Percentiles rank a stretch among this genome's conserved stretches.
Conservation (phyloP, 768 basidiomycete genomes). For the Xanthoconium stramineum region DNA sequence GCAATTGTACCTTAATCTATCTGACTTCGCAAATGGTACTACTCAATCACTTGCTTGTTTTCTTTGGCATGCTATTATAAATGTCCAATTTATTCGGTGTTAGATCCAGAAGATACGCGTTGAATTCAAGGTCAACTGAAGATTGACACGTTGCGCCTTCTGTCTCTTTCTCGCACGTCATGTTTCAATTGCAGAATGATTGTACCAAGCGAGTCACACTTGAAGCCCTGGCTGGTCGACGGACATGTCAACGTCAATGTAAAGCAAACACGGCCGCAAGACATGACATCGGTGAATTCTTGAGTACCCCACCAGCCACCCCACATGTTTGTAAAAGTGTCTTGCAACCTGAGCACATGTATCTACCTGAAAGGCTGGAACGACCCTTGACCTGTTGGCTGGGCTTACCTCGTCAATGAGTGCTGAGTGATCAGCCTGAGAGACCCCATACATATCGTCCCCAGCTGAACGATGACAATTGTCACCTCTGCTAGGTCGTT, state of each 20-base stretch:
- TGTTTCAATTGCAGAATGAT: no score
- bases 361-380: not conserved
- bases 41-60: not conserved
- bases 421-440: no score
- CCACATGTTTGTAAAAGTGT: not conserved
- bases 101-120: not conserved
- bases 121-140: not conserved
- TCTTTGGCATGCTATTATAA: not conserved
- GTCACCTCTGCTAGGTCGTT: conserved; percentile 27
- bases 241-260: not conserved
- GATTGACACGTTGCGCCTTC: no score
- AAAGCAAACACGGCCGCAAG: not conserved
- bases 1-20: not conserved
- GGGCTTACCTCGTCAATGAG: no score
- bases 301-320: not conserved
- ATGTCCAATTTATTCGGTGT: not conserved
- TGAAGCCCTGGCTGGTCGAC: not conserved
- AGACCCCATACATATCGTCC: no score
- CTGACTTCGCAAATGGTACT: not conserved
- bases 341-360: no score
- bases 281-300: not conserved
- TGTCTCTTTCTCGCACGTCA: no score
- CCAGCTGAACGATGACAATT: conserved; percentile 37
- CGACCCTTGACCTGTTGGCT: not conserved
- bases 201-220: no score